Base-by-base conservation (phyloP, 768 basidiomycete genomes). In the Butyriboletus loyo region DNA sequence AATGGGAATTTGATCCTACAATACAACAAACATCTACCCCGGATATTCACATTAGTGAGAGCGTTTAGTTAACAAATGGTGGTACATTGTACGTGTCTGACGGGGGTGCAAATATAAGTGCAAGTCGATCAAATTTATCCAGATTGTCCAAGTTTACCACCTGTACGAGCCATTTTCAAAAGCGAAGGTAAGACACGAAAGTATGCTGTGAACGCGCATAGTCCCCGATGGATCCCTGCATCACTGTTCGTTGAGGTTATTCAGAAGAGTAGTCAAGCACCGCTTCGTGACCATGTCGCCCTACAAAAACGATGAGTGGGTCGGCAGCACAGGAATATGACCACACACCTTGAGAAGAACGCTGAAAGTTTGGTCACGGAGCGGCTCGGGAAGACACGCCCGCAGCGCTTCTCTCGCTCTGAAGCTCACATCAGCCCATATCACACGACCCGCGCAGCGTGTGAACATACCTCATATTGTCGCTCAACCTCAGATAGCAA, bases 231-330 rank as follows among this genome's bases (percentile, higher is more conserved):
- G 15, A 24, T 24, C 28, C 13, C 28, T 27, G 38, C 17, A 17
- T 68, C 47, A 86, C 55, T 82, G 78, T 67, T 90, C 89, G 57
- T 85, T 86, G 58, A 96, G 76, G 70, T 96, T 94, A 71, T 92
- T 88, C 54, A 95, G 79, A 30, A 96, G 79, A 30, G 92, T 94
- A 42, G 90, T 89, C 53, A 96, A 77, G 71, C 92, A 95, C 63
- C 92, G 82, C 75, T 95, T 96, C 25, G 97, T 99, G 59, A 98
- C 97, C 86, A 96, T 92, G 65, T 99, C 97, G 44, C 94, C 94
- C 90, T 92, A 58, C 9, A 19, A 27, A 32, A 19, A 11, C 17
- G 38, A 42, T 70, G 45, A 73, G 61, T 37, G 11, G 27, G 9
- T 19, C 17, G 6, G 38, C 13, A 32, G 4, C 32, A 30, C 15